A percentile compares a stretch with the other conserved stretches of the same genome.
Evolutionary conservation across 2,329 filamentous ascomycete genomes (phyloP).

Genomic region (Camillea tinctor): DNA sequence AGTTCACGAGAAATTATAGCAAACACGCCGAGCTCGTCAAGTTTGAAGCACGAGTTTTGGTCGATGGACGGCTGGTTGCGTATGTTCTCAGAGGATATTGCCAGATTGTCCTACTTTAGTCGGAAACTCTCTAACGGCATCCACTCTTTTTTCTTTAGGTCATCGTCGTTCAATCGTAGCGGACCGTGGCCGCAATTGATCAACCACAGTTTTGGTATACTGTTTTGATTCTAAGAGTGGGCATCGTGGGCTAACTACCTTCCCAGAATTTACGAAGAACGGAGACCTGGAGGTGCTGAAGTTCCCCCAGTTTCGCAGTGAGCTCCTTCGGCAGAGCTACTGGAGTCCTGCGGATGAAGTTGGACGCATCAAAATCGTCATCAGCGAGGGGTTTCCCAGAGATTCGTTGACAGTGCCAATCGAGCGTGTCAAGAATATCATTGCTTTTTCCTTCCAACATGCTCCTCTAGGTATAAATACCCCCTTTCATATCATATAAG

Average conservation of each 20-base stretch:
- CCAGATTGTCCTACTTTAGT: neutral
- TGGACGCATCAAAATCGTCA: conserved; percentile 73
- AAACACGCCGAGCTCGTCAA: conserved; percentile 55
- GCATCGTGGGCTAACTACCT: conserved; percentile 21
- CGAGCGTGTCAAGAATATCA: conserved; percentile 68
- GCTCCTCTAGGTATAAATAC: conserved; percentile 66
- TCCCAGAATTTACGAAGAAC: conserved; percentile 51
- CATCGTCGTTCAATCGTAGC: conserved; percentile 52
- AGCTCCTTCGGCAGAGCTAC: conserved; percentile 65
- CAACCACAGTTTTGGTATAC: conserved; percentile 43
- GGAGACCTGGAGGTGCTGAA: conserved; percentile 61
- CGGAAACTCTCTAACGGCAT: conserved; percentile 1
- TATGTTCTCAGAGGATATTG: conserved; percentile 36
- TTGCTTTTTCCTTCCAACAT: conserved; percentile 82
- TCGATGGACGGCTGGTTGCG: conserved; percentile 67
- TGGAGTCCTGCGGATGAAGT: conserved; percentile 72
- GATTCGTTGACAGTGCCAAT: conserved; percentile 53
- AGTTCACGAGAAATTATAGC: conserved; percentile 55
- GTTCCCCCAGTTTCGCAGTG: conserved; percentile 71
- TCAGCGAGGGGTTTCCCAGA: conserved; percentile 70
- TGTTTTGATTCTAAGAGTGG: neutral
- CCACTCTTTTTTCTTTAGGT: conserved; percentile 40
- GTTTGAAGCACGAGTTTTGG: conserved; percentile 65
- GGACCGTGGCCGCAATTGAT: conserved; percentile 52
- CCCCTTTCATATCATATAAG: neutral